Conservation (phyloP, 805 yeast species). For the Priceomyces carsonii region DNA sequence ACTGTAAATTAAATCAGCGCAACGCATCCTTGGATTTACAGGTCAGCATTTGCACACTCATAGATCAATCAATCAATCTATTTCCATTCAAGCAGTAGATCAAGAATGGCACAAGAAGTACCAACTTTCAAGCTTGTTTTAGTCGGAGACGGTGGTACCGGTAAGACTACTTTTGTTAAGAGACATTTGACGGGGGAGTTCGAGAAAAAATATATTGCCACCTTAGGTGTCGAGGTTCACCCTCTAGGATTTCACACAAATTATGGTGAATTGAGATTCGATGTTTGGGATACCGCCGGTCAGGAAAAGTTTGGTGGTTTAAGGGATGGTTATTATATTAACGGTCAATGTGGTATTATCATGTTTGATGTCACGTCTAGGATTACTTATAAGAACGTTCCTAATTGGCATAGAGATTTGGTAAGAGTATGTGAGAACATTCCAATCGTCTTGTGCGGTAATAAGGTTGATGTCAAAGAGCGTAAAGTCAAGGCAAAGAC, state of each 20-base stretch:
- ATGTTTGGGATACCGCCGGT: slow-evolving; percentile 99
- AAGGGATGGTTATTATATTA: slow-evolving; percentile 99
- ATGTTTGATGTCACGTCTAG: slow-evolving; percentile 99
- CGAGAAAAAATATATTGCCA: slow-evolving; percentile 98
- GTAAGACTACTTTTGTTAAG: slow-evolving; percentile 99
- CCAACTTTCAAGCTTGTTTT: slow-evolving; percentile 98
- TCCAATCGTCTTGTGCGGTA: slow-evolving; percentile 98
- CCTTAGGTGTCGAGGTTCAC: slow-evolving; percentile 99
- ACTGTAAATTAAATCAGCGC: slow-evolving; percentile 4
- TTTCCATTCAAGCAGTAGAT: slow-evolving; percentile 13
- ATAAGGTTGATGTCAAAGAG: slow-evolving; percentile 99
- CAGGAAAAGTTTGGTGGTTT: slow-evolving; percentile 99
- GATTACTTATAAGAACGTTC: slow-evolving; percentile 99
- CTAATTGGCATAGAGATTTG: slow-evolving; percentile 99
- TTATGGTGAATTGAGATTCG: slow-evolving; percentile 97
- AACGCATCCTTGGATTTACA: slow-evolving; percentile 2
- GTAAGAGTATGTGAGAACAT: slow-evolving; percentile 99
- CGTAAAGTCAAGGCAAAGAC: slow-evolving; percentile 99
- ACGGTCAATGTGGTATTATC: slow-evolving; percentile 99
- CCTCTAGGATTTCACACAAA: slow-evolving; percentile 98
- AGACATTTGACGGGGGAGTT: slow-evolving; percentile 99
- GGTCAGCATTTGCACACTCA: slow-evolving; percentile 4
- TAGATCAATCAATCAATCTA: slow-evolving; percentile 7
- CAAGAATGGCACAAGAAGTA: slow-evolving; percentile 71
- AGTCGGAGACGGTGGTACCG: slow-evolving; percentile 99